phyloP scores from a whole-genome alignment of 495 filamentous ascomycete genomes.

The Podospora appendiculata region DNA sequence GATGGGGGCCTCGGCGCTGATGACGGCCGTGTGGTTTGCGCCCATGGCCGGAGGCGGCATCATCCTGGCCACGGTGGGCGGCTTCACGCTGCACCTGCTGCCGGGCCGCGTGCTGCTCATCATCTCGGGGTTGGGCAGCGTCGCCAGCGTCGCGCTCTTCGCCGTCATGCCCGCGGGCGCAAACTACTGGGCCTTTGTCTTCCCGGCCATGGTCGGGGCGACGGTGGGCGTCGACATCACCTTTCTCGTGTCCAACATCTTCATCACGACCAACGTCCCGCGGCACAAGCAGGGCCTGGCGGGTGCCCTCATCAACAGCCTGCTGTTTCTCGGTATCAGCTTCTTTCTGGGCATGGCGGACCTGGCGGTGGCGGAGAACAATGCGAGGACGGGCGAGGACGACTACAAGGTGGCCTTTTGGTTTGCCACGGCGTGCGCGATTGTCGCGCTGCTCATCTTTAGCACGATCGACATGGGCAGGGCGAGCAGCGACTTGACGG shows the following conservation, averaged over 20 bases:
- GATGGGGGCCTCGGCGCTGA: conserved; percentile 58
- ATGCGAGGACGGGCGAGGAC: conserved; percentile 28
- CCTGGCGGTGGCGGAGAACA: conserved; percentile 46
- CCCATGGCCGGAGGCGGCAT: conserved; percentile 73
- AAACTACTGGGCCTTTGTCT: conserved; percentile 57
- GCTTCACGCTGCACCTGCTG: conserved; percentile 68
- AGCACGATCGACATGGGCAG: conserved; percentile 57
- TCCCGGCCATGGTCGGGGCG: conserved; percentile 74
- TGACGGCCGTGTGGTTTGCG: conserved; percentile 69
- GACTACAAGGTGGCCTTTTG: conserved; percentile 63
- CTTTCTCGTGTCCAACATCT: conserved; percentile 78
- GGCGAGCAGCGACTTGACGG: conserved; percentile 58
- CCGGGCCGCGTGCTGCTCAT: conserved; percentile 64
- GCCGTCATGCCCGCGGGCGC: conserved; percentile 57
- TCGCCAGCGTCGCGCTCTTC: conserved; percentile 61
- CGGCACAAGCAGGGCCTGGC: conserved; percentile 65
- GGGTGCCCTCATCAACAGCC: conserved; percentile 50
- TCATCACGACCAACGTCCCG: conserved; percentile 70
- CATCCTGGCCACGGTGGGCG: conserved; percentile 62
- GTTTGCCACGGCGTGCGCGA: conserved; percentile 54
- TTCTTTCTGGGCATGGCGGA: conserved; percentile 74
- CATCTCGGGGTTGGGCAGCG: conserved; percentile 57
- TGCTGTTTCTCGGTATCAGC: conserved; percentile 73
- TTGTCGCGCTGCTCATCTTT: conserved; percentile 47
- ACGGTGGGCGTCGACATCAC: conserved; percentile 80